These are phyloP conservation scores for Limonium bicolor DNA, from an alignment of 148 eudicot species.

Conservation along the genomic window DNA sequence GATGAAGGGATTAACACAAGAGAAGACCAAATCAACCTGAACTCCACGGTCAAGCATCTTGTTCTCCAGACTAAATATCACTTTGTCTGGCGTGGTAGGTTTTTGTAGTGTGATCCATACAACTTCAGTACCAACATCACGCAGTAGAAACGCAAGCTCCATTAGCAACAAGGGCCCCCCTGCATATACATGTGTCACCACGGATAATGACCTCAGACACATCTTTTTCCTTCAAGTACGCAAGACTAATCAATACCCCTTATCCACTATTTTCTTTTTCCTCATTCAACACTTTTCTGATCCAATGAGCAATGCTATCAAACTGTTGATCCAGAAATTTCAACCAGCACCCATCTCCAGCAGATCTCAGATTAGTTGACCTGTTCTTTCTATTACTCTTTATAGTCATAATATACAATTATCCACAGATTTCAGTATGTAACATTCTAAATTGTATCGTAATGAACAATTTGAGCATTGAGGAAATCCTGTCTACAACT, in stretches of 20 bases:
- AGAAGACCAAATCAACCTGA: slow-evolving; percentile 22
- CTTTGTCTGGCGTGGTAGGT: slow-evolving; percentile 41
- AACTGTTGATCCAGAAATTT: no score
- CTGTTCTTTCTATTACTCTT: no score
- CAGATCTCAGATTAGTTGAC: no score
- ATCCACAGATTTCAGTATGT: no score
- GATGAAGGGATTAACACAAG: background rate
- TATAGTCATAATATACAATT: no score
- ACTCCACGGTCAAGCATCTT: slow-evolving; percentile 67
- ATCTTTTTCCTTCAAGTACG: background rate
- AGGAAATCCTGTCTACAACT: no score
- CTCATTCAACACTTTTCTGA: no score
- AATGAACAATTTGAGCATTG: no score
- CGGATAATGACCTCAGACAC: background rate
- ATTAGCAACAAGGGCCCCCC: slow-evolving; percentile 71
- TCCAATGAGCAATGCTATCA: no score
- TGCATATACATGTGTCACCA: slow-evolving; percentile 11
- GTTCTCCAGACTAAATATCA: slow-evolving; percentile 44
- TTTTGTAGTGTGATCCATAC: slow-evolving; percentile 72
- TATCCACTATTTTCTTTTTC: no score
- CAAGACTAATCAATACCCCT: background rate
- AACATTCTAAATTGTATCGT: no score
- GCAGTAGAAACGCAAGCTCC: slow-evolving; percentile 64
- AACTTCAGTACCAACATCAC: slow-evolving; percentile 58
- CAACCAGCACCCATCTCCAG: no score